Evolutionary conservation across 2,329 filamentous ascomycete species (phyloP), one percentile per base, ranked within the genome.

Genomic region (Stylonectria norvegica): DNA sequence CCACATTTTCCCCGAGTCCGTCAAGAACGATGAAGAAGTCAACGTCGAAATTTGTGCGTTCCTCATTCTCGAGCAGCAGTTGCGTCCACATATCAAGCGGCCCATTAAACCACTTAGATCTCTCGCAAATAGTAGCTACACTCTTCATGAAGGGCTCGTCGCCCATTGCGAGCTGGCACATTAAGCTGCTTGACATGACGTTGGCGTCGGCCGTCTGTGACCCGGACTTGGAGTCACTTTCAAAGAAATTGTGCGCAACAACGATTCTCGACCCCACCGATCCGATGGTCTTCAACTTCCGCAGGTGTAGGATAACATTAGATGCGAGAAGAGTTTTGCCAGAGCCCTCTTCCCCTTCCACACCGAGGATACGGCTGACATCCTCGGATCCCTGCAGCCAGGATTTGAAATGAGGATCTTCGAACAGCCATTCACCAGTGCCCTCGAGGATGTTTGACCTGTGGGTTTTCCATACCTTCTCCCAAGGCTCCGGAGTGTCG

Each of bases 11-110:
- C 16, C 58, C 52, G 3, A 60, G 31, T 0, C 55, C 56, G 29
- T 65, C 61, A 12, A 64, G 53, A 27, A 64, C 56, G 14, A 64
- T 38, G 41, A 59, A 62, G 40, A 64, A 63, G 1, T 50, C 58
- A 1, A 57, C 59, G 22, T 62, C 58, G 2, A 52, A 40, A 31
- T 58, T 57, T 20, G 49, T 38, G 2, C 56, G 46, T 33, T 64
- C 60, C 23, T 53, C 56, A 14, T 63, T 64, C 16, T 58, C 45
- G 7, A 62, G 51, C 25, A 64, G 59, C 11, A 63, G 34, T 29
- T 59, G 55, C 17, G 54, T 47, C 60, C 59, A 63, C 15, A 56
- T 50, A 25, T 64, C 59, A 6, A 59, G 34, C 7, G 53, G 49
- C 6, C 52, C 49, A 17, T 58, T 45, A 22, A 63, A 59, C 18